These are phyloP conservation scores for Thielaviopsis cerberus DNA, from an alignment of 2,329 filamentous ascomycete species.

Conservation along the genomic window DNA sequence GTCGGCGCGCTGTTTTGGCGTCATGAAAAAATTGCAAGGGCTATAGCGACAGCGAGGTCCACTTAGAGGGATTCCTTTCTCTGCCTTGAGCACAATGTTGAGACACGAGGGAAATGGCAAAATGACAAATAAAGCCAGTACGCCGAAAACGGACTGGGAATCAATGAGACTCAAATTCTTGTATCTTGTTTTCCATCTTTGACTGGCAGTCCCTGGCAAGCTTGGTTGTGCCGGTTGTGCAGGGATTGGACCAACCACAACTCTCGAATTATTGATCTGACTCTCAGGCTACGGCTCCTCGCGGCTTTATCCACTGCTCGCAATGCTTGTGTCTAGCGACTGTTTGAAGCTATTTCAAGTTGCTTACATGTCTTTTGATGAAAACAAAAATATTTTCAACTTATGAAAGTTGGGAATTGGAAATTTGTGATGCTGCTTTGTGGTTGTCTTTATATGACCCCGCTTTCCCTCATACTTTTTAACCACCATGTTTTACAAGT, in stretches of 20 bases:
- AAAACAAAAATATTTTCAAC: no score
- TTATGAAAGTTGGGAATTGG: no score
- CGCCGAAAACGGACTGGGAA: neutral
- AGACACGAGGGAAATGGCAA: neutral
- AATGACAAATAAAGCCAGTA: neutral
- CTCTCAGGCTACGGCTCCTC: neutral
- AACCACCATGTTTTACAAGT: no score
- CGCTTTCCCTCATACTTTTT: no score
- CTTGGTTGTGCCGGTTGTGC: neutral
- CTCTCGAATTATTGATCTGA: neutral
- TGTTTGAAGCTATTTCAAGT: no score
- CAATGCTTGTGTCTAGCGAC: neutral
- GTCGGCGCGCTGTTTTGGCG: neutral
- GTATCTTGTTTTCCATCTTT: neutral
- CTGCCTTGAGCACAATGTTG: neutral
- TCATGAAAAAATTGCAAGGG: neutral
- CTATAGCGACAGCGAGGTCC: neutral
- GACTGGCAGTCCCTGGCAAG: neutral
- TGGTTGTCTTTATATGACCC: no score
- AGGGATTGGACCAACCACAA: neutral
- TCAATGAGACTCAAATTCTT: neutral
- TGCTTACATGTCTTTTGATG: no score
- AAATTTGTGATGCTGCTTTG: no score
- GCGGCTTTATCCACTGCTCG: conserved; percentile 3
- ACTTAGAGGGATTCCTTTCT: neutral